Percentiles rank a stretch among this genome's conserved stretches.
Evolutionary conservation across 176 grass and related monocot genomes (phyloP).

Genomic region (Rhynchospora breviuscula): DNA sequence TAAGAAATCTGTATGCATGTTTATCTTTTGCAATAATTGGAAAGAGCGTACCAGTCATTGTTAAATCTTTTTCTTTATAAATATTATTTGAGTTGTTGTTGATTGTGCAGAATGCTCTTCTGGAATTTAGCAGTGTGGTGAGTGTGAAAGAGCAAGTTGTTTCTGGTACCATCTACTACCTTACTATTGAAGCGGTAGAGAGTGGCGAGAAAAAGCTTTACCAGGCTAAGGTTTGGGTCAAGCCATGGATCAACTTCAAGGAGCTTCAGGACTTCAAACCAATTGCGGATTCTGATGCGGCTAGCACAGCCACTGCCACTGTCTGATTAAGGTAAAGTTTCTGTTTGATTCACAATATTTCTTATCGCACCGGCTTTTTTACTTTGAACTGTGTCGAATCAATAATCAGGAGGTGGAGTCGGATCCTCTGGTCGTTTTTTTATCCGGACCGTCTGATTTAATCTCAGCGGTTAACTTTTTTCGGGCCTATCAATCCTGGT

Average conservation of each 20-base stretch:
- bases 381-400: neutral
- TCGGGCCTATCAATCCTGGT: no score
- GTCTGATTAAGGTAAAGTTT: neutral
- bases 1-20: neutral
- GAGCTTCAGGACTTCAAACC: slow-evolving; percentile 32
- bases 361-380: neutral
- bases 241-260: slow-evolving; percentile 30
- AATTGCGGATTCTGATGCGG: neutral
- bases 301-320: neutral
- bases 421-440: no score
- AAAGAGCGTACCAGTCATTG: no score
- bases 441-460: no score
- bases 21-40: no score
- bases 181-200: slow-evolving; percentile 24
- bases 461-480: no score
- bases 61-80: neutral
- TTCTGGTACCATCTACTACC: slow-evolving; percentile 25
- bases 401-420: neutral
- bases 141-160: slow-evolving; percentile 34
- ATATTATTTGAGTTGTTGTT: neutral
- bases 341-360: neutral
- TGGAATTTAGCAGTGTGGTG: slow-evolving; percentile 26
- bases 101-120: slow-evolving; percentile 16
- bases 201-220: slow-evolving; percentile 24
- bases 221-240: slow-evolving; percentile 33